Evolutionary conservation across 495 filamentous ascomycete species (phyloP).

Genomic region (Pyrenopolyporus hunteri): DNA sequence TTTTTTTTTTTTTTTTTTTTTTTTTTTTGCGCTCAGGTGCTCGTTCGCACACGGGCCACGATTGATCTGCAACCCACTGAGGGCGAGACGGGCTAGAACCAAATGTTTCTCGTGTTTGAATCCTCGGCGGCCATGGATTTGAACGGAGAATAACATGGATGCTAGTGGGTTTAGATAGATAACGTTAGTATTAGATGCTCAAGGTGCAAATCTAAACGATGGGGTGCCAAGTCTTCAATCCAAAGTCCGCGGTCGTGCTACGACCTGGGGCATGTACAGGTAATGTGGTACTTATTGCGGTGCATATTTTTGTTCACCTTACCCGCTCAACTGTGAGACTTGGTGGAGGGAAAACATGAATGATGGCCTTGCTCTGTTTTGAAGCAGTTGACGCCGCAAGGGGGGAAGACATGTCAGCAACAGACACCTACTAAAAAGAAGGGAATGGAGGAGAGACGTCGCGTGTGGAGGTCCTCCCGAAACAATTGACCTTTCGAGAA

Average conservation of each 20-base stretch:
- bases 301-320: no score
- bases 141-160: constrained; percentile 16
- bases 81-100: constrained; percentile 24
- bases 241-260: no score
- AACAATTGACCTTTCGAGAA: constrained; percentile 32
- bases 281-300: no score
- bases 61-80: constrained; percentile 16
- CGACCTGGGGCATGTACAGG: no score
- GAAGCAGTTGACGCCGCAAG: constrained; percentile 23
- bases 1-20: no score
- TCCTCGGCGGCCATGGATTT: constrained; percentile 4
- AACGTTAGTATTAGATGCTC: no score
- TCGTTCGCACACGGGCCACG: constrained; percentile 4
- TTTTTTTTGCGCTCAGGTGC: constrained; percentile 5
- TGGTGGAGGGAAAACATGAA: constrained; percentile 25
- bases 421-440: neutral
- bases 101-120: constrained; percentile 28
- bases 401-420: constrained; percentile 21
- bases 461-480: constrained; percentile 12
- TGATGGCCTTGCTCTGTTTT: constrained; percentile 27
- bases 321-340: no score
- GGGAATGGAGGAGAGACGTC: constrained; percentile 17
- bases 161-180: neutral
- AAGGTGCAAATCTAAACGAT: neutral
- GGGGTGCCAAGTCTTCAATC: neutral